Percentiles rank a stretch among this genome's conserved stretches.
Conservation (phyloP, 805 yeast genomes). For the Cyberlindnera subsufficiens region DNA sequence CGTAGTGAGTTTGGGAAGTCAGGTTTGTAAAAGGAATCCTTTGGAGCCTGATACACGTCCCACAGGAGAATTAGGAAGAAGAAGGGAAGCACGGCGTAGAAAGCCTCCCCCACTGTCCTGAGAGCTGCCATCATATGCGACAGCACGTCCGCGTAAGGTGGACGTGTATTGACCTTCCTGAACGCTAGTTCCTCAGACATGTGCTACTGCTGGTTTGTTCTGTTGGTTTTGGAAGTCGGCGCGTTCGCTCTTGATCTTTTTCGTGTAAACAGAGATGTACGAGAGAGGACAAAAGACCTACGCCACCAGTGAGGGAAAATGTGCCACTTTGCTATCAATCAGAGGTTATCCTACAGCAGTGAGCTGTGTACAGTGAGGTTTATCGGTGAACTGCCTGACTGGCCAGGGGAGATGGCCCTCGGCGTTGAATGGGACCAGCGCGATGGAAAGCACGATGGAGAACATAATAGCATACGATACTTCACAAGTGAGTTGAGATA, state of each 20-base stretch:
- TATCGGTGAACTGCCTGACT: slow-evolving; percentile 53
- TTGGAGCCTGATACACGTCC: slow-evolving; percentile 7
- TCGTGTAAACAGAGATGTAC: no score
- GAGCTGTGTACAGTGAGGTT: slow-evolving; percentile 58
- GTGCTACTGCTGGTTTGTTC: neutral
- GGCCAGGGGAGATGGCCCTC: slow-evolving; percentile 52
- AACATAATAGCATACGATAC: slow-evolving; percentile 44
- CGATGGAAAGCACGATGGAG: slow-evolving; percentile 74
- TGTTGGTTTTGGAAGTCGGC: neutral
- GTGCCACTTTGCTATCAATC: slow-evolving; percentile 7
- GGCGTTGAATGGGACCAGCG: slow-evolving; percentile 86
- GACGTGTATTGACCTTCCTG: no score
- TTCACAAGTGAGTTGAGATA: slow-evolving; percentile 29
- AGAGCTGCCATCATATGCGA: neutral
- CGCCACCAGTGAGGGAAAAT: neutral
- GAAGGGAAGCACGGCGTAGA: slow-evolving; percentile 12
- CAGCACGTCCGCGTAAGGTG: no score
- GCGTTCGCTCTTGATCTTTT: no score
- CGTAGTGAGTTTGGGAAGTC: slow-evolving; percentile 29
- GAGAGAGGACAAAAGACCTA: no score
- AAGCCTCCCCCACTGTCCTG: neutral
- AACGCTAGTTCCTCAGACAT: no score
- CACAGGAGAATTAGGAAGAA: slow-evolving; percentile 8
- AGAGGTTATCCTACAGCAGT: slow-evolving; percentile 30
- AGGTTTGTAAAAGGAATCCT: slow-evolving; percentile 24